Percentiles rank a stretch among this genome's conserved stretches.
Evolutionary conservation across 768 basidiomycete genomes (phyloP).

Genomic region (Auriculariales sp.): DNA sequence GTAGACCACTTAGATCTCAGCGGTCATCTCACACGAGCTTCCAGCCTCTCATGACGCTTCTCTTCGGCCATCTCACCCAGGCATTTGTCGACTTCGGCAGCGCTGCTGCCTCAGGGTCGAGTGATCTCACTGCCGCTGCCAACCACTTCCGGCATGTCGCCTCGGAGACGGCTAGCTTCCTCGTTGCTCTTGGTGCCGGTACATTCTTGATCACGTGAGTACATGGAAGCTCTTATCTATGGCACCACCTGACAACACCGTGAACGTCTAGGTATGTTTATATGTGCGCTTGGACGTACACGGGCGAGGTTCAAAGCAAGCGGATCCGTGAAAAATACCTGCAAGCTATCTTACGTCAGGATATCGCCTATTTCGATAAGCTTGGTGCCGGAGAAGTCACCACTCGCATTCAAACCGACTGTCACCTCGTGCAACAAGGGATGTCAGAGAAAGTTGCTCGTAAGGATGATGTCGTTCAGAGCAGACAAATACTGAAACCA

Average conservation of each 20-base stretch:
- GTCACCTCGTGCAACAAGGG: constrained; percentile 24
- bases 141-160: constrained; percentile 37
- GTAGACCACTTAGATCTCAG: neutral
- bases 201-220: too few species aligned
- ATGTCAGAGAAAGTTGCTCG: constrained; percentile 24
- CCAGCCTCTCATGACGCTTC: constrained; percentile 13
- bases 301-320: constrained; percentile 23
- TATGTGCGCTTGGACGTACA: constrained; percentile 24
- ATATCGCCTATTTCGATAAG: constrained; percentile 27
- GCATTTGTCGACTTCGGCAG: constrained; percentile 9
- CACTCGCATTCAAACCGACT: constrained; percentile 24
- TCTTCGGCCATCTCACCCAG: constrained; percentile 19
- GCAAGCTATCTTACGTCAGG: constrained; percentile 24
- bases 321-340: constrained; percentile 26
- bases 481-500: too few species aligned
- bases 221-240: constrained; percentile 6
- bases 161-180: constrained; percentile 41
- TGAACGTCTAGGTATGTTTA: constrained; percentile 38
- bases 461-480: constrained; percentile 12
- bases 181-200: constrained; percentile 34
- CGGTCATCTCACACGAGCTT: neutral
- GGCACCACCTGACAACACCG: constrained; percentile 38
- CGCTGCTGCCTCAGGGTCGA: constrained; percentile 18
- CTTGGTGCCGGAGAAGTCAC: constrained; percentile 30
- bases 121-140: constrained; percentile 18